Percentiles rank a stretch among this genome's conserved stretches.
phyloP scores from a whole-genome alignment of 2,329 filamentous ascomycete genomes.

The Neopestalotiopsis sp. region DNA sequence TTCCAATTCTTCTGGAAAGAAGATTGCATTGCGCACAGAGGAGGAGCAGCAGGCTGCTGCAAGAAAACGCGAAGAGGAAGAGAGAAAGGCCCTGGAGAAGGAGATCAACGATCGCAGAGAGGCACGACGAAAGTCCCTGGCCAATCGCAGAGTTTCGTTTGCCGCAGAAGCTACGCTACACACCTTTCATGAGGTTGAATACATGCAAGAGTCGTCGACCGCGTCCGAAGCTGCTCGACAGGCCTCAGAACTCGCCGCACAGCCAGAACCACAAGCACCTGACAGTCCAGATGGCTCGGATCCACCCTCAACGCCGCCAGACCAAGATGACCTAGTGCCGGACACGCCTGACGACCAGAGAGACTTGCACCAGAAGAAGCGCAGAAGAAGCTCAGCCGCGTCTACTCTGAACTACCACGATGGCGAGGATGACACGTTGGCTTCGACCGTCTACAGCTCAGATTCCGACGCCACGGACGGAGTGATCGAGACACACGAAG shows the following conservation, averaged over 20 bases:
- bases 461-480: conserved; percentile 63
- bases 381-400: conserved; percentile 70
- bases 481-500: conserved; percentile 60
- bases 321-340: conserved; percentile 62
- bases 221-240: conserved; percentile 78
- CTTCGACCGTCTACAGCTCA: conserved; percentile 80
- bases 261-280: conserved; percentile 28
- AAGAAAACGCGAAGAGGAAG: conserved; percentile 71
- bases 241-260: conserved; percentile 62
- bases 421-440: conserved; percentile 69
- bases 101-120: conserved; percentile 76
- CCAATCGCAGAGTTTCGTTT: conserved; percentile 93
- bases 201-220: conserved; percentile 84
- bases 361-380: conserved; percentile 65
- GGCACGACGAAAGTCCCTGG: conserved; percentile 88
- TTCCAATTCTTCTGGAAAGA: conserved; percentile 48
- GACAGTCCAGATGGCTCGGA: conserved; percentile 54
- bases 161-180: conserved; percentile 96
- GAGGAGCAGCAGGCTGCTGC: conserved; percentile 74
- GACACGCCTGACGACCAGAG: conserved; percentile 70
- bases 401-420: conserved; percentile 68
- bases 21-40: conserved; percentile 70
- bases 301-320: conserved; percentile 65
- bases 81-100: conserved; percentile 62
- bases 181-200: conserved; percentile 94